phyloP scores from a whole-genome alignment of 768 basidiomycete genomes.

The Trichaptum fuscoviolaceum region DNA sequence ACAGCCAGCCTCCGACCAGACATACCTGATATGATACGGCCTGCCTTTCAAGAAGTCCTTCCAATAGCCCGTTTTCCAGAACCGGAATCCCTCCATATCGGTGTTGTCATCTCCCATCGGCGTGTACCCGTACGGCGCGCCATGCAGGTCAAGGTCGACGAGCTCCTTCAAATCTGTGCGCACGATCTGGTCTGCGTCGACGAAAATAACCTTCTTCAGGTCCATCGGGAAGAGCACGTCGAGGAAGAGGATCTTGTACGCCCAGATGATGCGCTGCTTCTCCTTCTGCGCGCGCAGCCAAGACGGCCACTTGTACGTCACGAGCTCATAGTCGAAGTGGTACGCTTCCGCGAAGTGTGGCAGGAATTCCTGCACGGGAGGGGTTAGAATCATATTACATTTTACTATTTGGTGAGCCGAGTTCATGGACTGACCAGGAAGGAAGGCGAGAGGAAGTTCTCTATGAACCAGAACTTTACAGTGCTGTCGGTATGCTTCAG shows the following conservation, averaged over 20 bases:
- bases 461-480: conserved; percentile 99
- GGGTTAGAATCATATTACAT: conserved; percentile 2
- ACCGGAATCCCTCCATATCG: conserved; percentile 97
- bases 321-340: conserved; percentile 91
- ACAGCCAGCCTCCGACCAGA: conserved; percentile 1
- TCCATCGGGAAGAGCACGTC: conserved; percentile 99
- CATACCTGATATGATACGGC: conserved; percentile 92
- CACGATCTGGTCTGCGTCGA: conserved; percentile 97
- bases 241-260: conserved; percentile 98
- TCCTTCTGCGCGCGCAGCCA: conserved; percentile 97
- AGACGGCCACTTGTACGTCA: conserved; percentile 99
- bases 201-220: conserved; percentile 98
- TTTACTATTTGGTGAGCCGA: neutral
- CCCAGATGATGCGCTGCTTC: conserved; percentile 99
- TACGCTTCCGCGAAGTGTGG: conserved; percentile 90
- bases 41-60: conserved; percentile 75
- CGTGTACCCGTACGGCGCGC: conserved; percentile 92
- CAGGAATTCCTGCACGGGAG: conserved; percentile 79
- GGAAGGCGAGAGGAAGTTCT: conserved; percentile 96
- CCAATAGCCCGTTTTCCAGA: conserved; percentile 99
- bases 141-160: conserved; percentile 87
- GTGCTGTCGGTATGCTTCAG: conserved; percentile 88
- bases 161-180: conserved; percentile 93
- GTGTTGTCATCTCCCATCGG: conserved; percentile 95
- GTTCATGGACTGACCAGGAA: conserved; percentile 65